Evolutionary conservation across 805 yeast species (phyloP).

Genomic region (Metschnikowia drakensbergensis): DNA sequence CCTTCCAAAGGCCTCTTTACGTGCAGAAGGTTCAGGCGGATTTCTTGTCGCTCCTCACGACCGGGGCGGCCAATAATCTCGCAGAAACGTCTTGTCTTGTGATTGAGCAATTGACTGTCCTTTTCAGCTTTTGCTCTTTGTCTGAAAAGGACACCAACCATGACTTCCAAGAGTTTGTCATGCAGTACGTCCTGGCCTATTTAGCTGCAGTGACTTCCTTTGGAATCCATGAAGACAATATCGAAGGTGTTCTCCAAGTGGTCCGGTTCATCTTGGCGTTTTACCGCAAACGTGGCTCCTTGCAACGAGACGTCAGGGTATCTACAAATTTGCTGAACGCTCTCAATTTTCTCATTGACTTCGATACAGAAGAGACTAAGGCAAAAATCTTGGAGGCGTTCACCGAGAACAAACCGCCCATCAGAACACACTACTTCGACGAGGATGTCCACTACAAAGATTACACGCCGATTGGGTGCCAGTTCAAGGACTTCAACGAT

Average conservation of each 20-base stretch:
- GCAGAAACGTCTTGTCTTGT: conserved; percentile 2
- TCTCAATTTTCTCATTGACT: conserved; percentile 7
- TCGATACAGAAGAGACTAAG: conserved; percentile 12
- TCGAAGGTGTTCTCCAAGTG: conserved; percentile 11
- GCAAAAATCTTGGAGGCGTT: conserved; percentile 8
- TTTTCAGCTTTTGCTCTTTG: conserved; percentile 15
- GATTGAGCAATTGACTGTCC: conserved; percentile 13
- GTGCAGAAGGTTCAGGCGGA: conserved; percentile 16
- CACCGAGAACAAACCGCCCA: conserved; percentile 27
- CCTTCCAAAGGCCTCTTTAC: conserved; percentile 19
- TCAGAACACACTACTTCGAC: conserved; percentile 50
- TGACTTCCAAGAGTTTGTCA: conserved; percentile 8
- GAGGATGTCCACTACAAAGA: conserved; percentile 67
- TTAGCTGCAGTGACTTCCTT: conserved; percentile 5
- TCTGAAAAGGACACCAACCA: conserved; percentile 5
- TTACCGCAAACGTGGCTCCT: conserved; percentile 3
- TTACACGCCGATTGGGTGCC: conserved; percentile 50
- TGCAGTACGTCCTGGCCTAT: conserved; percentile 8
- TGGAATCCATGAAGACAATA: background rate
- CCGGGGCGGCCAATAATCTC: background rate
- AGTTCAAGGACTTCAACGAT: conserved; percentile 62
- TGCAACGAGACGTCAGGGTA: background rate
- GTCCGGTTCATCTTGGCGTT: conserved; percentile 16
- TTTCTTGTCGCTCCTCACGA: conserved; percentile 21
- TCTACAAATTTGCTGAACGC: conserved; percentile 8